These are phyloP conservation scores for Postia placenta DNA, from an alignment of 768 basidiomycete genomes.

Conservation along the genomic window DNA sequence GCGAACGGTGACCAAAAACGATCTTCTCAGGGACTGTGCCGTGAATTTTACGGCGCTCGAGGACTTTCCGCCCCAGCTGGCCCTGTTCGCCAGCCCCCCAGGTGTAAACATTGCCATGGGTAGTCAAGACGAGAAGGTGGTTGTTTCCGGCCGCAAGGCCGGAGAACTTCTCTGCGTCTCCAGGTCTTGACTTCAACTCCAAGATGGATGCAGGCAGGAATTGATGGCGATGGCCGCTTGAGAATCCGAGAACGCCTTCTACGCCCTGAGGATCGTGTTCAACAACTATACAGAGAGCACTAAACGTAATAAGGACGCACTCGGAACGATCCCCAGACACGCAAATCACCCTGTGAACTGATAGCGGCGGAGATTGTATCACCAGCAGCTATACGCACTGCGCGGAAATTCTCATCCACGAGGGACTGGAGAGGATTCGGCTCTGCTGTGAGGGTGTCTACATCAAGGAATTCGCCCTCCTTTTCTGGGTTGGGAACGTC, in stretches of 20 bases:
- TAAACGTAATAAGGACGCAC: conserved; percentile 37
- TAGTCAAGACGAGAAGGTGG: conserved; percentile 85
- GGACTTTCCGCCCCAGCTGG: conserved; percentile 86
- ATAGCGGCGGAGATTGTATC: conserved; percentile 87
- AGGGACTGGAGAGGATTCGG: conserved; percentile 67
- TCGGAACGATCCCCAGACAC: conserved; percentile 88
- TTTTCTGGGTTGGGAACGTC: conserved; percentile 53
- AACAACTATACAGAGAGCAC: background rate
- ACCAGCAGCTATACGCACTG: conserved; percentile 76
- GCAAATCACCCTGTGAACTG: conserved; percentile 69
- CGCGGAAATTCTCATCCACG: conserved; percentile 75
- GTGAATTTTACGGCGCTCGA: conserved; percentile 83
- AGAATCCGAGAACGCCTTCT: conserved; percentile 84
- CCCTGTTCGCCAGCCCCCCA: conserved; percentile 90
- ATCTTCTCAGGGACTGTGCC: conserved; percentile 88
- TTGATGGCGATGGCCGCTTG: conserved; percentile 59
- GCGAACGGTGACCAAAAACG: conserved; percentile 59
- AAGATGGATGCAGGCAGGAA: conserved; percentile 59
- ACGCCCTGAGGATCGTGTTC: conserved; percentile 42
- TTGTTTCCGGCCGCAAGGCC: conserved; percentile 80
- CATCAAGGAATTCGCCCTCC: conserved; percentile 49
- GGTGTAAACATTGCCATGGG: conserved; percentile 79
- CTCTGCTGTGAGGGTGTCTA: conserved; percentile 43
- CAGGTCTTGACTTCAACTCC: conserved; percentile 52
- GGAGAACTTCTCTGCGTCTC: conserved; percentile 65